Evolutionary conservation across 192 early-diverging fungal species (phyloP), one percentile per base, ranked within the genome.

Genomic region (Backusella westeae): DNA sequence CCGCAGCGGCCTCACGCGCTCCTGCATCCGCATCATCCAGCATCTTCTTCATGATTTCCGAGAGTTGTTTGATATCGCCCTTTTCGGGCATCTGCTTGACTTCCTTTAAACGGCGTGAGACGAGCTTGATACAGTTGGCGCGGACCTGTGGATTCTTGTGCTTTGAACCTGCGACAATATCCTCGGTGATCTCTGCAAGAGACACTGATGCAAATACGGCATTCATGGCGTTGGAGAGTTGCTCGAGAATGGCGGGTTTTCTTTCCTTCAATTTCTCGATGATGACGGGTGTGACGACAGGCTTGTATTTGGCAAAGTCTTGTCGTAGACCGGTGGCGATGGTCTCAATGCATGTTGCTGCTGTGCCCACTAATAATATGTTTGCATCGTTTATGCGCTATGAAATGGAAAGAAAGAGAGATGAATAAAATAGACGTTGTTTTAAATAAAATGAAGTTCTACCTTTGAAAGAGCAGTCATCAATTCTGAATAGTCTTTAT

Each of bases 61-160:
- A 85, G 1, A 95, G 83, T 26, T 85, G 76, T 71, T 98, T 98
- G 29, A 94, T 82, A 66, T 98, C 97, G 6, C 84, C 66, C 75
- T 97, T 98, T 6, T 84, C 83, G 0, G 97, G 96, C 6, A 83
- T 82, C 67, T 88, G 90, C 41, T 88, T 85, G 52, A 91, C 87
- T n/a, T 80, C 87, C 36, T 93, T 90, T 59, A 99, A 81, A 19
- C 92, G 92, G 23, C 94, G 91, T 4, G 87, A 83, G 32, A 98
- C 72, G 83, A 93, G 91, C 59, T 89, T 91, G 32, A 95, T 82
- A 2, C 90, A 81, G 76, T 98, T 95, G 34, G 87, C 85, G 63
- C 93, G 85, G 21, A 96, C 92, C 78, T 97, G 94, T 2, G 98
- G 98, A 79, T 99, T 99, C 73, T 98, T 98, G 84, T 99, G 96